Evolutionary conservation across 139 green algal species (phyloP).

Genomic region (Chlamydomonas asymmetrica): DNA sequence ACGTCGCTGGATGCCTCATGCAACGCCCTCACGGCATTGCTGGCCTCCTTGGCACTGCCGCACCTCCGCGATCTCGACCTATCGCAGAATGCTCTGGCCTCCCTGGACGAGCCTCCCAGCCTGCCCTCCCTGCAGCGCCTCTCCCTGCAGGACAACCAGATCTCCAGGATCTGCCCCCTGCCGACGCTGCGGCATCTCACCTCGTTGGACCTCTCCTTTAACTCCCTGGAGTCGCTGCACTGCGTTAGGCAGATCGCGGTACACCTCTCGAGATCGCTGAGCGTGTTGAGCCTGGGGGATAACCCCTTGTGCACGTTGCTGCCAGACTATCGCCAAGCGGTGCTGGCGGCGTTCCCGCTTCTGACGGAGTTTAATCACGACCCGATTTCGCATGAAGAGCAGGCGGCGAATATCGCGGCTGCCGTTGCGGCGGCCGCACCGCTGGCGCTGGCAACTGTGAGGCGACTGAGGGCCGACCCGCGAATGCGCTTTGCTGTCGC

Average conservation of each 20-base stretch:
- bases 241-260: too few relatives aligned
- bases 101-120: neutral
- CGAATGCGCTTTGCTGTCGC: too few relatives aligned
- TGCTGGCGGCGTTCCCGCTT: neutral
- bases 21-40: conserved; percentile 8
- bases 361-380: conserved; percentile 9
- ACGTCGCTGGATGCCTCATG: neutral
- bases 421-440: neutral
- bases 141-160: conserved; percentile 6
- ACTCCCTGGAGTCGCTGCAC: neutral
- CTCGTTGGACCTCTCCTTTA: conserved; percentile 19
- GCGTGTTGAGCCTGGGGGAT: neutral
- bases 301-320: neutral
- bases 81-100: neutral
- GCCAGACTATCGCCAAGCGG: neutral
- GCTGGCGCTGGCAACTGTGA: neutral
- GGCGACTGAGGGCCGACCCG: too few relatives aligned
- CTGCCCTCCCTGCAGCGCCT: neutral
- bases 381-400: neutral
- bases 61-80: conserved; percentile 14
- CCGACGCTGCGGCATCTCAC: conserved; percentile 1
- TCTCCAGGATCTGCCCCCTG: neutral
- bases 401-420: neutral
- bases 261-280: neutral
- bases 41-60: neutral